Evolutionary conservation across 1,139 yeast genomes (phyloP), one percentile per base, ranked within the genome.

Genomic region (Nakaseomyces bracarensis): DNA sequence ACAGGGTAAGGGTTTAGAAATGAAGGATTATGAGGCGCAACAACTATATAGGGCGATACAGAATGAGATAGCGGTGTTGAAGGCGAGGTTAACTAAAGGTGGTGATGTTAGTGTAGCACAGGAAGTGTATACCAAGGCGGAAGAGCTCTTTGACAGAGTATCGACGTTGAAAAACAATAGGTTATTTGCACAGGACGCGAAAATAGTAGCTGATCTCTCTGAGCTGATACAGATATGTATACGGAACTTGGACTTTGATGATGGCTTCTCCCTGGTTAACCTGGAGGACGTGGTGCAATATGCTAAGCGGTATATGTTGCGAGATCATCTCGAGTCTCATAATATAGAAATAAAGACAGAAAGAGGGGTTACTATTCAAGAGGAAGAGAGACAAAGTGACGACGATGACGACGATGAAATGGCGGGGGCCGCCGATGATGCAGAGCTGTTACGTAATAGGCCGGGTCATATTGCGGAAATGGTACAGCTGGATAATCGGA

Each of bases 191-290:
- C 65, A 69, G 43, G 78, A 73, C 53, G 64, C 77, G 1, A 64
- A 67, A 33, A 67, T 72, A 13, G 56, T 72, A 46, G 58, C 63
- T 19, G 69, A 64, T 42, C 64, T 72, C 19, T 67, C 73, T 39
- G 68, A 68, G 42, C 62, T 72, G 44, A 68, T 75, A n/a, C 67
- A 69, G 36, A 54, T 71, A 22, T 81, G 82, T 43, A 76, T 83
- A 2, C 68, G 75, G 41, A 79, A 77, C 57, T 52, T 79, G 48
- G 72, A 72, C 43, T 63, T 79, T 36, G 83, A 79, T 1, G 72
- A 71, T 38, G 66, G 72, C 6, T 77, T 74, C 6, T 66, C 70
- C 7, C 62, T 74, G 1, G 55, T 82, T 8, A 70, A 69, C 46
- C 58, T 72, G 13, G 67, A 68, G 2, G 79, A 75, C 18, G 72